These are phyloP conservation scores for Hanseniaspora lindneri DNA, from an alignment of 805 yeast species.

Conservation along the genomic window DNA sequence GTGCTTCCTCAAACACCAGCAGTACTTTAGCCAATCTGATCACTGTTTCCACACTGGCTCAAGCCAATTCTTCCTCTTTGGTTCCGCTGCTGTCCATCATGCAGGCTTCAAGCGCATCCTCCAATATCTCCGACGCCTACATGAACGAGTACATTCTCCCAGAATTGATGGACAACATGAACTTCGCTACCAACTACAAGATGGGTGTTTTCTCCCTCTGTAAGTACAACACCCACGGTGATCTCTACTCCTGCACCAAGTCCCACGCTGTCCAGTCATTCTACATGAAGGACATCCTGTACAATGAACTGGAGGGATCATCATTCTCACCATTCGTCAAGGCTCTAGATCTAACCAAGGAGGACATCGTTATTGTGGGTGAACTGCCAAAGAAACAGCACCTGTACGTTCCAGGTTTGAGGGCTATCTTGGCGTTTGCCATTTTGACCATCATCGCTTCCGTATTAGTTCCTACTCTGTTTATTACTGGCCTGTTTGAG, in stretches of 20 bases:
- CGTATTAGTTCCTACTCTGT: not conserved
- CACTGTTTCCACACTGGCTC: constrained; percentile 15
- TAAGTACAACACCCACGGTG: constrained; percentile 20
- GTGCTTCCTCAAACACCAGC: constrained; percentile 13
- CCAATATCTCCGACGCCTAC: constrained; percentile 20
- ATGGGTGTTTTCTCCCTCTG: constrained; percentile 27
- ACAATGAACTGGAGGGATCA: constrained; percentile 24
- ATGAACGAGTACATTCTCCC: constrained; percentile 23
- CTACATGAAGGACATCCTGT: constrained; percentile 27
- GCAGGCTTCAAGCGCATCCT: not conserved
- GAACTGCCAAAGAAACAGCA: constrained; percentile 24
- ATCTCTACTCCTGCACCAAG: constrained; percentile 22
- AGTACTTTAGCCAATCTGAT: constrained; percentile 22
- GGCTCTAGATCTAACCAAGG: constrained; percentile 23
- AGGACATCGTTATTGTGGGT: constrained; percentile 27
- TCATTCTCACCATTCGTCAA: constrained; percentile 26
- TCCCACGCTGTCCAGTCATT: constrained; percentile 28
- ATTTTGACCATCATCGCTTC: constrained; percentile 20
- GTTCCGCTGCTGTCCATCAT: constrained; percentile 12
- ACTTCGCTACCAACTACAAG: constrained; percentile 24
- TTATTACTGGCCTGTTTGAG: constrained; percentile 6
- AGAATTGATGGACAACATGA: constrained; percentile 22
- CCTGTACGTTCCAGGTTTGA: constrained; percentile 28
- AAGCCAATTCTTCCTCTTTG: constrained; percentile 12
- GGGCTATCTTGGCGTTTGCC: constrained; percentile 26